A percentile compares a stretch with the other conserved stretches of the same genome.
Conservation (phyloP, 345 rosid species). For the Citrus trifoliata region DNA sequence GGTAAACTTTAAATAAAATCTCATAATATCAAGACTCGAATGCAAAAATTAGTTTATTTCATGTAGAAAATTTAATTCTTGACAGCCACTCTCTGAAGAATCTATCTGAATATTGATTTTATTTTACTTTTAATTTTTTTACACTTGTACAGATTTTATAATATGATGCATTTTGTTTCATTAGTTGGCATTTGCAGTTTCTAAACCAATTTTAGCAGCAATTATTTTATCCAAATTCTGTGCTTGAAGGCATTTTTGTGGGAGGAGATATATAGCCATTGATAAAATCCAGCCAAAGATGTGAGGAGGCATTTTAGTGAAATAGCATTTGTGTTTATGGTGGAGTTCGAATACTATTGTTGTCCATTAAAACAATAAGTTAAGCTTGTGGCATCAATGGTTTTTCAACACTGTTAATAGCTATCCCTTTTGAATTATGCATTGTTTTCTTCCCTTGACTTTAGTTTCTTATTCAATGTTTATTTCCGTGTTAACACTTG, state of each 20-base stretch:
- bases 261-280: not conserved
- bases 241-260: no score
- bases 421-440: not conserved
- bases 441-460: slow-evolving; percentile 2
- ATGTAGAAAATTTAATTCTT: not conserved
- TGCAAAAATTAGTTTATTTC: not conserved
- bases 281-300: not conserved
- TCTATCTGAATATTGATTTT: not conserved
- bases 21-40: not conserved
- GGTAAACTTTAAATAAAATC: not conserved
- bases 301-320: not conserved
- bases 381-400: not conserved
- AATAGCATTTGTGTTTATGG: not conserved
- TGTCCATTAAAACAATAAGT: not conserved
- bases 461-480: not conserved
- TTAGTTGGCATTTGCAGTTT: not conserved
- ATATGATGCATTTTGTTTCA: not conserved
- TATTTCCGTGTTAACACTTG: slow-evolving; percentile 11
- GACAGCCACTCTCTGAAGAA: not conserved
- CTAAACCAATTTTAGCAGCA: not conserved
- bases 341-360: not conserved
- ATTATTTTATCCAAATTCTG: not conserved
- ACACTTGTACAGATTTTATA: not conserved
- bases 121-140: no score
- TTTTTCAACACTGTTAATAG: not conserved